phyloP scores from a whole-genome alignment of 371 early-diverging fungal genomes.

The Rhizopus arrhizus region DNA sequence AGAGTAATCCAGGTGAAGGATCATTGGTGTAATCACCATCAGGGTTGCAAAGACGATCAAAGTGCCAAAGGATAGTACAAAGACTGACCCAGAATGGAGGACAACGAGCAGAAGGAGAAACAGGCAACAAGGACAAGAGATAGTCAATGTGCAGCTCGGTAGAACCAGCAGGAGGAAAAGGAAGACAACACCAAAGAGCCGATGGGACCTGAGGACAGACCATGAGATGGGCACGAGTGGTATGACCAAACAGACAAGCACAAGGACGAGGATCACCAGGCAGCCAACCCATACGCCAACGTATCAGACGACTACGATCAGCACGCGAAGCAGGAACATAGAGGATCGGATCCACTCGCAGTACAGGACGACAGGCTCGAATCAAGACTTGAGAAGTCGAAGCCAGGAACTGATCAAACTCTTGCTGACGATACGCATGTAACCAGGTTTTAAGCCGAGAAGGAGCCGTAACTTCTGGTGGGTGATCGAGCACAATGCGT shows the following conservation, averaged over 20 bases:
- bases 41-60: no score
- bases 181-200: no score
- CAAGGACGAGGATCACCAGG: conserved; percentile 1
- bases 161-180: no score
- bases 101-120: neutral
- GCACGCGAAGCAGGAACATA: neutral
- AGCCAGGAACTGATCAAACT: neutral
- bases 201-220: neutral
- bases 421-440: no score
- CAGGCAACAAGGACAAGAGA: neutral
- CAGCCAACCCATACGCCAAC: conserved; percentile 26
- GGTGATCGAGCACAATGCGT: neutral
- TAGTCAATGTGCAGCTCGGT: no score
- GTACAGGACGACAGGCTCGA: no score
- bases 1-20: no score
- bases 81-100: neutral
- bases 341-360: no score
- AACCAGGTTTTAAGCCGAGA: neutral
- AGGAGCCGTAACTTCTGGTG: neutral
- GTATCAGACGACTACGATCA: conserved; percentile 7
- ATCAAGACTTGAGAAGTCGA: neutral
- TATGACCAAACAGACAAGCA: no score
- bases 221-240: no score
- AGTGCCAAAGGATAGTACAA: neutral
- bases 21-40: no score